These are phyloP conservation scores for Euptelea pleiosperma DNA, from an alignment of 164 flowering plant genomes.

Conservation along the genomic window DNA sequence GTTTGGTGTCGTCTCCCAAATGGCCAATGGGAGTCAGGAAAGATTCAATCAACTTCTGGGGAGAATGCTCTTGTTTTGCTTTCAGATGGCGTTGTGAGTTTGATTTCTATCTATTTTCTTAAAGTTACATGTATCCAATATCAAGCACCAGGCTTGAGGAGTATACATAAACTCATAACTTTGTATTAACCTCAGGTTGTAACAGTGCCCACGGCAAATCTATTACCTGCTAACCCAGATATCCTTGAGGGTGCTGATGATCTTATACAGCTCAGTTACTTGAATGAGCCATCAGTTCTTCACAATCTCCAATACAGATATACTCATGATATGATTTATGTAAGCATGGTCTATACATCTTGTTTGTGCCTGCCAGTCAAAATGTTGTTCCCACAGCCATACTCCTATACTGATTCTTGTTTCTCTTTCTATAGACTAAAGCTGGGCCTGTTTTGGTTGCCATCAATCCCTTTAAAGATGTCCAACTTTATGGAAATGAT, in stretches of 20 bases:
- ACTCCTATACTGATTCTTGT: conserved; percentile 14
- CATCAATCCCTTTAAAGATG: conserved; percentile 82
- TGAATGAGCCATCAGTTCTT: conserved; percentile 97
- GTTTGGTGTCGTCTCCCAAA: conserved; percentile 73
- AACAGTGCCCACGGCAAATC: conserved; percentile 46
- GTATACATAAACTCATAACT: neutral
- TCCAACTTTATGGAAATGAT: conserved; percentile 55
- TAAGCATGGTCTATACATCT: conserved; percentile 29
- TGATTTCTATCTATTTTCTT: neutral
- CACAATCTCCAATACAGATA: conserved; percentile 75
- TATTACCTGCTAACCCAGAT: conserved; percentile 89
- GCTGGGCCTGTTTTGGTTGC: conserved; percentile 96
- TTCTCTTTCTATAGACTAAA: conserved; percentile 56
- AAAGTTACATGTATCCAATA: neutral
- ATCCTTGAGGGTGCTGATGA: conserved; percentile 82
- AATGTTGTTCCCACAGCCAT: neutral
- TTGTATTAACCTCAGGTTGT: conserved; percentile 42
- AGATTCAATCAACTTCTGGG: conserved; percentile 64
- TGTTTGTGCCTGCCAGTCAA: neutral
- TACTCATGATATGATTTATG: conserved; percentile 62
- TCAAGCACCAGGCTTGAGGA: neutral
- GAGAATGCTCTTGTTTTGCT: conserved; percentile 58
- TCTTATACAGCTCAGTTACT: conserved; percentile 81
- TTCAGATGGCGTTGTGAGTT: conserved; percentile 67
- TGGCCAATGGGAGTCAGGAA: conserved; percentile 73